Percentiles rank a stretch among this genome's conserved stretches.
These are phyloP conservation scores for Lolium multiflorum DNA, from an alignment of 176 grass and related monocot genomes.

Conservation along the genomic window DNA sequence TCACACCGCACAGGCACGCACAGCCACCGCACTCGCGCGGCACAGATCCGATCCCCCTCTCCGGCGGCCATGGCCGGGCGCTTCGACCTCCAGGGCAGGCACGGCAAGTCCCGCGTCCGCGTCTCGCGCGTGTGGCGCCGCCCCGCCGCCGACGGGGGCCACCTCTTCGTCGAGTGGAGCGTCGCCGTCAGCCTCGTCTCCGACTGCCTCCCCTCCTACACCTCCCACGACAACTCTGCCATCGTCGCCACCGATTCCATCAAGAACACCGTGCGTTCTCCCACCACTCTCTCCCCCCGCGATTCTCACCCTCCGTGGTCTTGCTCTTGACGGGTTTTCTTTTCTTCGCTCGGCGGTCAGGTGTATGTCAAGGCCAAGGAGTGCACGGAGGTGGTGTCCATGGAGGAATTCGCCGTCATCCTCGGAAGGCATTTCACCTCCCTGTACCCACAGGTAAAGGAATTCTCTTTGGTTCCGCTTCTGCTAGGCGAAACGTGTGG, in stretches of 20 bases:
- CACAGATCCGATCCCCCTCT: neutral
- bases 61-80: slow-evolving; percentile 61
- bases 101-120: slow-evolving; percentile 89
- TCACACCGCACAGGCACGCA: neutral
- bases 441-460: slow-evolving; percentile 70
- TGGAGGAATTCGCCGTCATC: slow-evolving; percentile 84
- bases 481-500: neutral
- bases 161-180: slow-evolving; percentile 86
- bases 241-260: slow-evolving; percentile 97
- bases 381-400: slow-evolving; percentile 68
- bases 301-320: neutral
- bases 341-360: slow-evolving; percentile 24
- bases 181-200: slow-evolving; percentile 81
- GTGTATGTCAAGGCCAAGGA: slow-evolving; percentile 97
- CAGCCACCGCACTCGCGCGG: neutral
- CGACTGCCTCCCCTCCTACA: slow-evolving; percentile 88
- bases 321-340: neutral
- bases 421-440: slow-evolving; percentile 82
- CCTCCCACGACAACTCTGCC: slow-evolving; percentile 82
- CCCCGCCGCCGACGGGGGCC: slow-evolving; percentile 39
- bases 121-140: slow-evolving; percentile 80
- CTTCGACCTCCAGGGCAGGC: slow-evolving; percentile 76
- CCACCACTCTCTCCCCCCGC: neutral
- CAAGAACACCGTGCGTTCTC: slow-evolving; percentile 74
- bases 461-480: neutral